These are phyloP conservation scores for Talaromyces sp. DNA, from an alignment of 2,329 filamentous ascomycete genomes.

Conservation along the genomic window DNA sequence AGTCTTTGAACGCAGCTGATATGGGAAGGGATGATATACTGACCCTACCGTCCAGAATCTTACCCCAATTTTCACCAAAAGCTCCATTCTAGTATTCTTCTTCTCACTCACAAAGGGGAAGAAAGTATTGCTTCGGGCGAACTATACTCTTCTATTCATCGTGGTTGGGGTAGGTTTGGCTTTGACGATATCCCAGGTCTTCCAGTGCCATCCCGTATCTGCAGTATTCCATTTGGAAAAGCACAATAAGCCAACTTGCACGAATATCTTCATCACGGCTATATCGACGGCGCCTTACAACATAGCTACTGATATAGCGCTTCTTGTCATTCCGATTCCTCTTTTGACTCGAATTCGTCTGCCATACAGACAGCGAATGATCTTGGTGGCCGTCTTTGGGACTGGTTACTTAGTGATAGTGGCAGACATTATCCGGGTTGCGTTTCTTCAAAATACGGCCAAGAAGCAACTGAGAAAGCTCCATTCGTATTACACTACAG, in stretches of 20 bases:
- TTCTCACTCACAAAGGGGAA: background rate
- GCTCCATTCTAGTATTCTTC: background rate
- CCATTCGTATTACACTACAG: background rate
- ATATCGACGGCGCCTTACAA: background rate
- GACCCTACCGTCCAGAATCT: background rate
- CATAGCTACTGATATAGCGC: slow-evolving; percentile 2
- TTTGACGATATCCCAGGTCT: slow-evolving; percentile 1
- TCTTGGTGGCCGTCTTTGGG: background rate
- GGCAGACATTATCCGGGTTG: background rate
- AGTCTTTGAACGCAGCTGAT: background rate
- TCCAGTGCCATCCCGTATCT: slow-evolving; percentile 1
- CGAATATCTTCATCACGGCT: background rate
- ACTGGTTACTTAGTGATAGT: background rate
- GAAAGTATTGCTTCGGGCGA: background rate
- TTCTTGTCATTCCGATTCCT: slow-evolving; percentile 2
- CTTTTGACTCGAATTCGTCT: slow-evolving; percentile 1
- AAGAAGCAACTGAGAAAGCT: background rate
- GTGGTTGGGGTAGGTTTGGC: background rate
- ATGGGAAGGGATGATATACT: background rate
- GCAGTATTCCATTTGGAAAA: background rate
- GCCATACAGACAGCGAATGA: slow-evolving; percentile 42
- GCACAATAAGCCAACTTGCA: background rate
- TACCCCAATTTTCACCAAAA: background rate
- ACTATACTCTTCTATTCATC: background rate
- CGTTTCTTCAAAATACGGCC: background rate